phyloP scores from a whole-genome alignment of 208 protist genomes.

The Trypanosoma theileri region DNA sequence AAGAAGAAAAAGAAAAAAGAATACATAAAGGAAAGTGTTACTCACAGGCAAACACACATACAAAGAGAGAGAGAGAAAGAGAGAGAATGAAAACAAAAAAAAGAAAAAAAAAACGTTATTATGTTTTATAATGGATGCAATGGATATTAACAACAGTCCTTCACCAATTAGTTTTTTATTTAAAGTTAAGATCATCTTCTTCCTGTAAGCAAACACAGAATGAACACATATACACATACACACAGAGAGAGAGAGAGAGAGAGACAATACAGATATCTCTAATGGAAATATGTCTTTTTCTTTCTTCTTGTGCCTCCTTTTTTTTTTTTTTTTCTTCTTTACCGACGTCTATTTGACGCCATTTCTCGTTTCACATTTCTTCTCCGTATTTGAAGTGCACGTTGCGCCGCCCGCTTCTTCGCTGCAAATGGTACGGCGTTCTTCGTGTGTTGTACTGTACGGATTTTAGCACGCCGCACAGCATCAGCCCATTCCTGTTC shows the following conservation, averaged over 20 bases:
- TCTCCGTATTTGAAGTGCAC: conserved; percentile 36
- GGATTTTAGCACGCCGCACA: conserved; percentile 59
- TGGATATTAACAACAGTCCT: too few relatives aligned
- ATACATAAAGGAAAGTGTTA: neutral
- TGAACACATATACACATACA: too few relatives aligned
- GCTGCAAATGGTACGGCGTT: conserved; percentile 68
- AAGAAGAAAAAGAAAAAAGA: neutral
- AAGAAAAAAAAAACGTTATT: too few relatives aligned
- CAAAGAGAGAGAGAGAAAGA: too few relatives aligned
- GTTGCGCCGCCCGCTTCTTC: conserved; percentile 51
- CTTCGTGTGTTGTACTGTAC: conserved; percentile 71
- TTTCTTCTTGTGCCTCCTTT: neutral
- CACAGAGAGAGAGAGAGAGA: too few relatives aligned
- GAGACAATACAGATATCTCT: too few relatives aligned
- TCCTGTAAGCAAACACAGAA: too few relatives aligned
- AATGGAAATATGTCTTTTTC: neutral
- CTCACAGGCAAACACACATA: too few relatives aligned
- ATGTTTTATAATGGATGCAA: too few relatives aligned
- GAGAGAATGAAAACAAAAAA: too few relatives aligned
- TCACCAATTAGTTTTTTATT: too few relatives aligned
- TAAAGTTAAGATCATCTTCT: too few relatives aligned
- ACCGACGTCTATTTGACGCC: conserved; percentile 58
- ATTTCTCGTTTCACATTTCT: conserved; percentile 54
- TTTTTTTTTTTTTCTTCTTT: conserved; percentile 12
- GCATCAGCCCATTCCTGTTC: conserved; percentile 80